Conservation (phyloP, 2,329 filamentous ascomycete genomes). For the Aspergillus ochraceoroseus region DNA sequence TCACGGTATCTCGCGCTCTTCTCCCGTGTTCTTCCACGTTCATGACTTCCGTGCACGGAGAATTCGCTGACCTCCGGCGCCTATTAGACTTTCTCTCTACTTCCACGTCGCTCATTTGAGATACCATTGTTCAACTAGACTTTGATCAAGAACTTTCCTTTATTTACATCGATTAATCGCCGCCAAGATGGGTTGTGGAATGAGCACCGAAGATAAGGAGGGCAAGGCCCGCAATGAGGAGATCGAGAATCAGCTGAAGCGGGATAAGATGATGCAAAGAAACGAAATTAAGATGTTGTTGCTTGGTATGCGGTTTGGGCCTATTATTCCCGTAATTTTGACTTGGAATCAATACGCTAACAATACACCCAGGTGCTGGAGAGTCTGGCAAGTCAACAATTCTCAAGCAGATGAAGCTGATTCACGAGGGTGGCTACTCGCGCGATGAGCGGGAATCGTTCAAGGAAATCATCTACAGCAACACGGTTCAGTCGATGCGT, state of each 20-base stretch:
- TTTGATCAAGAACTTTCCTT: slow-evolving; percentile 9
- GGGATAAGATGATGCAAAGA: slow-evolving; percentile 96
- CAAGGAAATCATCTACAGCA: slow-evolving; percentile 68
- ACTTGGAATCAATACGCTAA: too few relatives aligned
- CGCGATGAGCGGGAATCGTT: slow-evolving; percentile 72
- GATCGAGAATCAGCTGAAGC: slow-evolving; percentile 98
- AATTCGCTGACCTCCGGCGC: slow-evolving; percentile 16
- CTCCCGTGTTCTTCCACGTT: slow-evolving; percentile 17
- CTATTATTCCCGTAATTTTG: background rate
- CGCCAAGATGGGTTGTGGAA: slow-evolving; percentile 95
- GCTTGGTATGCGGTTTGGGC: slow-evolving; percentile 63
- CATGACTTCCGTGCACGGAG: slow-evolving; percentile 11
- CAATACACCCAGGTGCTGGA: slow-evolving; percentile 67
- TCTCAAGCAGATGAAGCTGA: slow-evolving; percentile 97
- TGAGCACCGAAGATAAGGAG: slow-evolving; percentile 99
- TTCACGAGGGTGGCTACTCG: slow-evolving; percentile 97
- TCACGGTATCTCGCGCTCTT: slow-evolving; percentile 11
- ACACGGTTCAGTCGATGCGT: slow-evolving; percentile 66
- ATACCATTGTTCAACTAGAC: slow-evolving; percentile 6
- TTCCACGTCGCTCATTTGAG: slow-evolving; percentile 9
- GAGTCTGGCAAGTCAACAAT: slow-evolving; percentile 96
- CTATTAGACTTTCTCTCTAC: slow-evolving; percentile 10
- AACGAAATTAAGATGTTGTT: slow-evolving; percentile 99
- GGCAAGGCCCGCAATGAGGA: slow-evolving; percentile 99
- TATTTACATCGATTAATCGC: slow-evolving; percentile 22